These are phyloP conservation scores for Diaporthe citri DNA, from an alignment of 2,329 filamentous ascomycete genomes.

Conservation along the genomic window DNA sequence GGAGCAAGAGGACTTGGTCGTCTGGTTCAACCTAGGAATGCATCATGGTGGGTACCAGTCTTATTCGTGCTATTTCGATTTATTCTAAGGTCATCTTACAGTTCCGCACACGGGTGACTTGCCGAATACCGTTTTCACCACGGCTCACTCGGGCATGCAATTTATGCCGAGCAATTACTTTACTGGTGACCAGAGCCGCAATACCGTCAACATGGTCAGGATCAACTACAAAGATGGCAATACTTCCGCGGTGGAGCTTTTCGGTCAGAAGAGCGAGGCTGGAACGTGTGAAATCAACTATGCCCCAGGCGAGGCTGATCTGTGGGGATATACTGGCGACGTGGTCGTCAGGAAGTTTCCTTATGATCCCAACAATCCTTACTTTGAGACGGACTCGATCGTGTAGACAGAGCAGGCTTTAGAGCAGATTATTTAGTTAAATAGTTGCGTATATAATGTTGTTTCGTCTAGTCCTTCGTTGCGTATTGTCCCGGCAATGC, in stretches of 20 bases:
- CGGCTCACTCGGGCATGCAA: conserved; percentile 57
- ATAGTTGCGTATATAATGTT: not conserved
- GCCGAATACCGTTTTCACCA: conserved; percentile 65
- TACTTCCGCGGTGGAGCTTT: conserved; percentile 46
- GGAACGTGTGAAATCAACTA: conserved; percentile 48
- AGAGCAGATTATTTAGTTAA: not conserved
- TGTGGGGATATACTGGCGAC: conserved; percentile 50
- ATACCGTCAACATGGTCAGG: conserved; percentile 55
- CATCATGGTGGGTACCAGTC: conserved; percentile 55
- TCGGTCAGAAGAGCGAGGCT: conserved; percentile 47
- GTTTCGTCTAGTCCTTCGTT: not conserved
- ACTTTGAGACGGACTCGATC: conserved; percentile 49
- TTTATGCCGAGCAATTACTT: conserved; percentile 62
- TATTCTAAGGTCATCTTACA: not conserved
- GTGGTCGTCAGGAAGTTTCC: conserved; percentile 54
- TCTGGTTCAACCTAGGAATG: conserved; percentile 68
- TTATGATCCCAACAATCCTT: conserved; percentile 52
- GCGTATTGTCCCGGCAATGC: not conserved
- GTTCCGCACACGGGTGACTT: conserved; percentile 60
- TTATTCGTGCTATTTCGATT: fast-evolving
- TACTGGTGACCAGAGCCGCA: conserved; percentile 52
- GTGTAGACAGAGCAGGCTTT: conserved; percentile 26
- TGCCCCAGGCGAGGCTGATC: conserved; percentile 44
- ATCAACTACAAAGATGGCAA: conserved; percentile 52
- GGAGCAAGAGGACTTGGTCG: conserved; percentile 59